Base-by-base conservation (phyloP, 2,329 filamentous ascomycete genomes). In the Aspergillus phoenicis region DNA sequence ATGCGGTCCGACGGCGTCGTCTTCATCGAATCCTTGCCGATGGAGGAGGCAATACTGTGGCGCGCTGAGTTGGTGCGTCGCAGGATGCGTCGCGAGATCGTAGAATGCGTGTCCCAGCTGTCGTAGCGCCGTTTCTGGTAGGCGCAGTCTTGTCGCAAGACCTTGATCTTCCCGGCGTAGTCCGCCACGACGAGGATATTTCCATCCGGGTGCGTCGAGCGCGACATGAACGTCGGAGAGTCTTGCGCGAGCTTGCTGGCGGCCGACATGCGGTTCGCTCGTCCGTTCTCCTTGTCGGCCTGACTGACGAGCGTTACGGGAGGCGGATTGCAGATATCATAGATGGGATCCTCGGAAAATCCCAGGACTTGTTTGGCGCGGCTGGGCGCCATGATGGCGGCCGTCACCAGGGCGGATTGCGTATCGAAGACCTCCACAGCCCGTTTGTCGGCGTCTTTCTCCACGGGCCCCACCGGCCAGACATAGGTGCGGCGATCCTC, bases 131-230 rank as follows among this genome's bases (percentile, higher is more conserved):
- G 88, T 76, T 96, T 97, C 52, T 83, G 77, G 68, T 85, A 91
- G 0, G 94, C 95, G 72, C 94, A 97, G 73, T 99, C 95, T 75
- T 98, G 94, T 20, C 95, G 87, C 73, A 97, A 97, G 0, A 98
- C 90, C 73, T 97, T 97, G 78, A 99, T 95, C 26, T 87, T 86
- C 38, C 95, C 95, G 0, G 87, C 88, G 69, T 92, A 91, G 73
- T 97, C 94, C 1, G 93, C 91, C 0, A 94, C 96, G 53, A 98
- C 86, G 59, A 99, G 89, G 64, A 99, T 97, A 69, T 97, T 91
- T 26, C 95, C 95, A 62, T 89, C 88, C 13, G 82, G 80, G 73
- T 99, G 95, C 15, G 84, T 84, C 6, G 88, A 89, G 15, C 93
- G 87, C 10, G 91, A 84, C 38, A 93, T 77, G 70, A 96, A 97